Evolutionary conservation across 2,329 filamentous ascomycete species (phyloP).

Genomic region (Bretziella fagacearum): DNA sequence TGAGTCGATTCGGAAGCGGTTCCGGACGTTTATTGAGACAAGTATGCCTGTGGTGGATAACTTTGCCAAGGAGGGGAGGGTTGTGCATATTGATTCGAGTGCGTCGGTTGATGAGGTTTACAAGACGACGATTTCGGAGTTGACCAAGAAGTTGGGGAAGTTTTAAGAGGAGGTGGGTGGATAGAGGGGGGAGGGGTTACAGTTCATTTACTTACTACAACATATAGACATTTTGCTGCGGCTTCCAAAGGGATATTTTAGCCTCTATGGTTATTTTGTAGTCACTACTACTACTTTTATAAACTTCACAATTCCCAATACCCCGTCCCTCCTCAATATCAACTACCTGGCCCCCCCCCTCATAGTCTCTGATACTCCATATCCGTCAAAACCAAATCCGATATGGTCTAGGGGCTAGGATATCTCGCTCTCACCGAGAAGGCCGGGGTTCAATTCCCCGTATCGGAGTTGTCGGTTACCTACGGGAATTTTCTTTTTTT

Average conservation of each 20-base stretch:
- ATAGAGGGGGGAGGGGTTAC: too few species aligned
- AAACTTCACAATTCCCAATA: too few species aligned
- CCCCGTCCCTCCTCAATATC: too few species aligned
- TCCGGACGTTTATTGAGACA: conserved; percentile 83
- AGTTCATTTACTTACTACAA: too few species aligned
- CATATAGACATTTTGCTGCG: too few species aligned
- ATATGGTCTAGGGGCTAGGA: conserved; percentile 1
- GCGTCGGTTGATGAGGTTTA: conserved; percentile 46
- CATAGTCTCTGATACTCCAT: too few species aligned
- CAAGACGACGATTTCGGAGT: conserved; percentile 32
- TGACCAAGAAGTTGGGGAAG: conserved; percentile 31
- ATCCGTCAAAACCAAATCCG: too few species aligned
- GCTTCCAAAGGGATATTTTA: too few species aligned
- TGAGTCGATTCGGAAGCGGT: conserved; percentile 91
- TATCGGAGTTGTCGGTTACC: conserved; percentile 17
- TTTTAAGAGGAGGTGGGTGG: conserved; percentile 1
- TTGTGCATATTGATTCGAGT: conserved; percentile 65
- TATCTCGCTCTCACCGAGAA: conserved; percentile 14
- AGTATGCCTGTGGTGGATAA: conserved; percentile 94
- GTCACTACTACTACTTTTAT: too few species aligned
- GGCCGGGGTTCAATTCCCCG: conserved; percentile 18
- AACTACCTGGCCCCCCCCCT: too few species aligned
- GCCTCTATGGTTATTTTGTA: too few species aligned
- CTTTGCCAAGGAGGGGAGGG: conserved; percentile 58
- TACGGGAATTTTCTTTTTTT: not conserved